Evolutionary conservation across 176 grass and related monocot species (phyloP).

Genomic region (Ensete ventricosum): DNA sequence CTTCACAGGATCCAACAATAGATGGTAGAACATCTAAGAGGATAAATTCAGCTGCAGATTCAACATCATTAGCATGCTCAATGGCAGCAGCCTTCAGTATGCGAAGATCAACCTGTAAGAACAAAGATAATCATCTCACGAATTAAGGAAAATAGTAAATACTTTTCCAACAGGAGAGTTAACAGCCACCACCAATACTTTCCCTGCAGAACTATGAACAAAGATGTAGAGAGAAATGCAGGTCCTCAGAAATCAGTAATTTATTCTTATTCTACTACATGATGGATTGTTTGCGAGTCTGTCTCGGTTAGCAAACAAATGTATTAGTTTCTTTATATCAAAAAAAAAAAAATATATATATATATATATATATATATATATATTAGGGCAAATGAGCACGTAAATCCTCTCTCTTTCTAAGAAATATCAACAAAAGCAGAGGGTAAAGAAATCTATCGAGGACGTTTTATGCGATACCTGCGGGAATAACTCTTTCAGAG

Average conservation of each 20-base stretch:
- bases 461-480: not conserved
- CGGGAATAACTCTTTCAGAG: not conserved
- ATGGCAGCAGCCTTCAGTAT: slow-evolving; percentile 57
- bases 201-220: no score
- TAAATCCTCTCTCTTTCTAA: not conserved
- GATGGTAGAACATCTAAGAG: slow-evolving; percentile 45
- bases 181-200: not conserved
- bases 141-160: not conserved
- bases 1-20: slow-evolving; percentile 31
- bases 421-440: not conserved
- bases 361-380: no score
- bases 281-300: no score
- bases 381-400: not conserved
- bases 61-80: slow-evolving; percentile 46
- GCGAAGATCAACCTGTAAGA: slow-evolving; percentile 49
- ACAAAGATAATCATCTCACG: slow-evolving; percentile 3
- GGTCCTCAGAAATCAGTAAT: no score
- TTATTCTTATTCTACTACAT: no score
- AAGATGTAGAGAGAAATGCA: no score
- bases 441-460: not conserved
- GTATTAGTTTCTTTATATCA: no score
- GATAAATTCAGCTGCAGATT: slow-evolving; percentile 58
- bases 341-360: no score
- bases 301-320: no score
- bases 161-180: not conserved